Percentiles rank a stretch among this genome's conserved stretches.
Evolutionary conservation across 176 grass and related monocot genomes (phyloP).

Genomic region (Hordeum marinum): DNA sequence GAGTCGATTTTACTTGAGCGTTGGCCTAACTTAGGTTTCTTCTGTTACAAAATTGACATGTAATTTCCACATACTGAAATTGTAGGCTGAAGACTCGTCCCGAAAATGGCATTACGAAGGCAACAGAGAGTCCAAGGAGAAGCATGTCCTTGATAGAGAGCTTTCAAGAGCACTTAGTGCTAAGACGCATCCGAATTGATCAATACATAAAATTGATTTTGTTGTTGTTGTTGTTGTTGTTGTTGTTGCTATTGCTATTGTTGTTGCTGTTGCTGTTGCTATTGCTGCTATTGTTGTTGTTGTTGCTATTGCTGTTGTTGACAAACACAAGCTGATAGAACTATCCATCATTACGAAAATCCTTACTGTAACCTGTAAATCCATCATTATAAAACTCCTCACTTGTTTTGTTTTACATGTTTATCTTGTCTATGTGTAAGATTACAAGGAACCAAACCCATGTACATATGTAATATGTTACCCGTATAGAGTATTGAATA

Average conservation of each 20-base stretch:
- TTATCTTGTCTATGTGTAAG: neutral
- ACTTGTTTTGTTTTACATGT: neutral
- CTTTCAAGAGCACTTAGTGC: constrained; percentile 53
- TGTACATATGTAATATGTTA: neutral
- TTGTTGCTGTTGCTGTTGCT: no score
- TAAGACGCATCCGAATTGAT: constrained; percentile 51
- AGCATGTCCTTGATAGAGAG: constrained; percentile 46
- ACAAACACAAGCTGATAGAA: no score
- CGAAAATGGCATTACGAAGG: constrained; percentile 58
- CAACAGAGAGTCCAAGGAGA: constrained; percentile 55
- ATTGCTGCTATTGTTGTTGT: no score
- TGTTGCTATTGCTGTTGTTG: neutral
- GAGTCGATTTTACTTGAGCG: neutral
- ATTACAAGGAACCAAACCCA: neutral
- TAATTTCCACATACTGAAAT: constrained; percentile 4
- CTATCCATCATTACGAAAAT: neutral
- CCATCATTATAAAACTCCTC: neutral
- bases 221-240: neutral
- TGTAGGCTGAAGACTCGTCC: constrained; percentile 57
- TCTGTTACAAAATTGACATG: neutral
- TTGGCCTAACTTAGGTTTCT: neutral
- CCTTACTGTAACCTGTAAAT: neutral
- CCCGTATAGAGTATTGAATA: neutral
- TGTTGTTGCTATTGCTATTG: neutral
- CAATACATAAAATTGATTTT: neutral